Evolutionary conservation across 352 stramenopile species (phyloP).

Genomic region (Phytophthora fragariaefolia): DNA sequence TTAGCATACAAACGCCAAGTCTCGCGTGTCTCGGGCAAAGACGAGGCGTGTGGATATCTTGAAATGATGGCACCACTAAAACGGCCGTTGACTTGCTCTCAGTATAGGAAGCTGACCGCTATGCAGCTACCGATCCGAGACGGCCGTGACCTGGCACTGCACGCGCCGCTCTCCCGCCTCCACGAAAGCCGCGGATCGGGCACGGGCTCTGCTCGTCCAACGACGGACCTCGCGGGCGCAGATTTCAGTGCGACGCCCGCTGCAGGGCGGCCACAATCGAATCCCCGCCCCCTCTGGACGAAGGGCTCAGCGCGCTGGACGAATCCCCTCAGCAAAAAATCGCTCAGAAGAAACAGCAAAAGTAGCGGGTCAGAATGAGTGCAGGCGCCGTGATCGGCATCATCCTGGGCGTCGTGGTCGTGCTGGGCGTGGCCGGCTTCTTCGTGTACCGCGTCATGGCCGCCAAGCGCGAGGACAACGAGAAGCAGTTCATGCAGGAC

Average conservation of each 20-base stretch:
- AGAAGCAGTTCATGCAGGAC: constrained; percentile 50
- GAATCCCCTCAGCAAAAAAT: constrained; percentile 8
- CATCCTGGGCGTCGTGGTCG: constrained; percentile 47
- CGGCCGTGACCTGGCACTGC: constrained; percentile 12
- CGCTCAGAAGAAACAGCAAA: too few relatives aligned
- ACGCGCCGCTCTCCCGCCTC: constrained; percentile 22
- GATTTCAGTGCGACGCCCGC: constrained; percentile 35
- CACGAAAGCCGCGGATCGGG: constrained; percentile 28
- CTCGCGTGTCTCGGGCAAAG: constrained; percentile 1
- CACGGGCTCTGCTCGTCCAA: constrained; percentile 10
- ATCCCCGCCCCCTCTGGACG: constrained; percentile 1
- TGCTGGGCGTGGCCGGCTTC: constrained; percentile 44
- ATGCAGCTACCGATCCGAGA: constrained; percentile 10
- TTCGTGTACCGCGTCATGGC: constrained; percentile 45
- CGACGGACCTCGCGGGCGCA: constrained; percentile 28
- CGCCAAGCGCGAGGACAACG: constrained; percentile 34
- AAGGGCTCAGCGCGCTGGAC: too few relatives aligned
- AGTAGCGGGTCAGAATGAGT: constrained; percentile 37
- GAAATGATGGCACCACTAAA: constrained; percentile 14
- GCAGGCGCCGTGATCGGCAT: constrained; percentile 50
- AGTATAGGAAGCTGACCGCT: constrained; percentile 2
- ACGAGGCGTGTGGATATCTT: background rate
- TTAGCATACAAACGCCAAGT: constrained; percentile 23
- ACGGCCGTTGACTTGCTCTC: constrained; percentile 22
- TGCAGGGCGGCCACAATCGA: constrained; percentile 20